Conservation (phyloP, 192 early-diverging fungal species). For the Chytriomyces sp. region DNA sequence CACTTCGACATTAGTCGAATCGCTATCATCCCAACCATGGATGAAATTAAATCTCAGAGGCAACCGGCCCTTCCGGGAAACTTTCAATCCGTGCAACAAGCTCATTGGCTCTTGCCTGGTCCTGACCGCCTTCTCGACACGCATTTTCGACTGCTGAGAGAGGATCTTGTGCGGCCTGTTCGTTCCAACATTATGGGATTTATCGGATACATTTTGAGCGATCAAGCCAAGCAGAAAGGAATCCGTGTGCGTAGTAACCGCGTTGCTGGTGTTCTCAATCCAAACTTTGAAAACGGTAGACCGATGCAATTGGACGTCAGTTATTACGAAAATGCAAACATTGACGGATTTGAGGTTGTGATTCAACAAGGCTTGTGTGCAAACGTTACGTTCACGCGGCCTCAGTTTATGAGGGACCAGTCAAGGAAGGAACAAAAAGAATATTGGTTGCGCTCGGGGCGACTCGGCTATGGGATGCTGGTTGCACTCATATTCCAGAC, state of each 20-base stretch:
- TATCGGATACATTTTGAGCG: slow-evolving; percentile 25
- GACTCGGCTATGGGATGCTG: slow-evolving; percentile 53
- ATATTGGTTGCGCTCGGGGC: slow-evolving; percentile 54
- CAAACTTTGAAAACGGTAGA: background rate
- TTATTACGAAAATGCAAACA: slow-evolving; percentile 13
- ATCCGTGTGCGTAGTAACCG: background rate
- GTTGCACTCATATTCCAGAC: slow-evolving; percentile 17
- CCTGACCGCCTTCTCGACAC: slow-evolving; percentile 57
- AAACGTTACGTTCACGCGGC: slow-evolving; percentile 6
- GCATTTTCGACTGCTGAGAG: slow-evolving; percentile 65
- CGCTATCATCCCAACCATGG: slow-evolving; percentile 57
- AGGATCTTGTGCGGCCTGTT: slow-evolving; percentile 60
- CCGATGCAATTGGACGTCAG: slow-evolving; percentile 20
- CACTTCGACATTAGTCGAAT: slow-evolving; percentile 48
- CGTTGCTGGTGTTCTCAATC: background rate
- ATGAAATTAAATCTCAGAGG: slow-evolving; percentile 49
- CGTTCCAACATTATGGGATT: slow-evolving; percentile 52
- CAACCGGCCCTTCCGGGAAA: slow-evolving; percentile 60
- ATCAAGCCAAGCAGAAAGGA: background rate
- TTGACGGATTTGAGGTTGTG: slow-evolving; percentile 14
- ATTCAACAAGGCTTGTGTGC: background rate
- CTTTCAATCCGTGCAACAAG: slow-evolving; percentile 36
- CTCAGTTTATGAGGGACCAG: background rate
- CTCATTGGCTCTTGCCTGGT: slow-evolving; percentile 58
- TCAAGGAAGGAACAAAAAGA: slow-evolving; percentile 32